phyloP scores from a whole-genome alignment of 1,284 basidiomycete species.

The Rhodotorula sp. region DNA sequence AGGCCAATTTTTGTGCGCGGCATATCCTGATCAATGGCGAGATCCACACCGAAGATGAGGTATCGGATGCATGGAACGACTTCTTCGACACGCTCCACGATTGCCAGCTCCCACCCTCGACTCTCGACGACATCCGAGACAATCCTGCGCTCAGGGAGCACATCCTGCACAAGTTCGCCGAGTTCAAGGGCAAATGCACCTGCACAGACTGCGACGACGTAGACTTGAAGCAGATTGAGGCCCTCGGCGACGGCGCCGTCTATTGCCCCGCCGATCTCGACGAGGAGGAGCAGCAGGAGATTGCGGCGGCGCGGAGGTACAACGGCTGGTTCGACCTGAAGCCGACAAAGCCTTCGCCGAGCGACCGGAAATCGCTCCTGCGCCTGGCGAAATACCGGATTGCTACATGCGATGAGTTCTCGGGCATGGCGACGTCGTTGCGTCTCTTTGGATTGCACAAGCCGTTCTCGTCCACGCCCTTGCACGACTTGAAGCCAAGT shows the following conservation, averaged over 20 bases:
- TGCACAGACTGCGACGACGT: not conserved
- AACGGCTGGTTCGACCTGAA: too few relatives aligned
- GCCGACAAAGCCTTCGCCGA: not conserved
- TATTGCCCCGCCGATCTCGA: not conserved
- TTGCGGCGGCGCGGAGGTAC: too few relatives aligned
- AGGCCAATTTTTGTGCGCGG: not conserved
- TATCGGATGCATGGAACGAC: not conserved
- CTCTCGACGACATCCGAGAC: not conserved
- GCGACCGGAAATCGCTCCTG: not conserved
- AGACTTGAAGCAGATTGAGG: not conserved
- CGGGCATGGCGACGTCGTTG: not conserved
- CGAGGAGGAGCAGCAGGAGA: not conserved
- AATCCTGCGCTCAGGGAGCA: not conserved
- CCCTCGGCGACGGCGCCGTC: not conserved
- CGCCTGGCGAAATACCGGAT: too few relatives aligned
- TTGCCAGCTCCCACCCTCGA: not conserved
- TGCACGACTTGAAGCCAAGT: slow-evolving; percentile 5
- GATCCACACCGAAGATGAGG: not conserved
- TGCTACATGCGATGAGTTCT: too few relatives aligned
- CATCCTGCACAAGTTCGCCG: not conserved
- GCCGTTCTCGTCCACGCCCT: not conserved
- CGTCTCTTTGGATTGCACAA: not conserved
- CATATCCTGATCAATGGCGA: not conserved
- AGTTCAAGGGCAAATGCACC: not conserved
- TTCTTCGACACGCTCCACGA: not conserved